Evolutionary conservation across 345 rosid genomes (phyloP).

Genomic region (Erodium maritimum): DNA sequence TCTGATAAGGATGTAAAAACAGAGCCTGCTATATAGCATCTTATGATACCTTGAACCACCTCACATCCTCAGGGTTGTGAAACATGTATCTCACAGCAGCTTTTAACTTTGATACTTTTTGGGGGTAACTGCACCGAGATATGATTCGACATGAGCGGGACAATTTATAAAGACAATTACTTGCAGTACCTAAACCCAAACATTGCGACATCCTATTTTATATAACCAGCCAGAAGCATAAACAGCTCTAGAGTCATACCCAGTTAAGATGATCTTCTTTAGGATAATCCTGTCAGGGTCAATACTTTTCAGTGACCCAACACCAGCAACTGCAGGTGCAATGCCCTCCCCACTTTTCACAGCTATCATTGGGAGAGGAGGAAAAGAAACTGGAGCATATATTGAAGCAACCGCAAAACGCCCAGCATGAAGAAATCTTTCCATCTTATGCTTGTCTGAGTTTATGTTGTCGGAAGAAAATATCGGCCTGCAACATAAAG

Average conservation of each 20-base stretch:
- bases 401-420: conserved; percentile 67
- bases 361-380: conserved; percentile 70
- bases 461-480: conserved; percentile 68
- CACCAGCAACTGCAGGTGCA: conserved; percentile 61
- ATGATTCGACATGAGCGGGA: background rate
- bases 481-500: conserved; percentile 53
- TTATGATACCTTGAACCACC: conserved; percentile 78
- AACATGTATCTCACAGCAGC: conserved; percentile 83
- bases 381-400: conserved; percentile 80
- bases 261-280: conserved; percentile 85
- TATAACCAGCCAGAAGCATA: background rate
- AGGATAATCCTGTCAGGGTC: conserved; percentile 74
- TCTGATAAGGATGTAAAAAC: background rate
- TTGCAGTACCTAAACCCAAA: background rate
- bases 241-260: conserved; percentile 29
- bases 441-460: conserved; percentile 95
- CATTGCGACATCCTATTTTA: background rate
- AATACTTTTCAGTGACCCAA: conserved; percentile 75
- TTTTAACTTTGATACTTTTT: conserved; percentile 74
- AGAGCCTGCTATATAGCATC: background rate
- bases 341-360: conserved; percentile 42
- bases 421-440: conserved; percentile 83
- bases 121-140: conserved; percentile 62
- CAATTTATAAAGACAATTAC: background rate
- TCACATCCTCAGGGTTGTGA: conserved; percentile 89